Percentiles rank a stretch among this genome's conserved stretches.
phyloP scores from a whole-genome alignment of 768 basidiomycete genomes.

The Inosperma sp. region DNA sequence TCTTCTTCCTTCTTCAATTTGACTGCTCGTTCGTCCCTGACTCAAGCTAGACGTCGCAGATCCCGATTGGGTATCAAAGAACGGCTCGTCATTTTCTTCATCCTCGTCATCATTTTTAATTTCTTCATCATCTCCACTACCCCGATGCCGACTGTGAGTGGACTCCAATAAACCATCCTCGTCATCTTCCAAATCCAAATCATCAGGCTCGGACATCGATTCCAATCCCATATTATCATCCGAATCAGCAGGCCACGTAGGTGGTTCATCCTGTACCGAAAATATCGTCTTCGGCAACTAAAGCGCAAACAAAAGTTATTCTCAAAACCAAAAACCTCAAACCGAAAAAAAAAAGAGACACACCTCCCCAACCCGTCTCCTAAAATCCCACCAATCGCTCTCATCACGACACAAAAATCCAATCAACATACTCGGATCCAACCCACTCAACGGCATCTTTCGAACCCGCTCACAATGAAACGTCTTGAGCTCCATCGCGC shows the following conservation, averaged over 20 bases:
- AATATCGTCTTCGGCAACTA: conserved; percentile 71
- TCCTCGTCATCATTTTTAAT: conserved; percentile 15
- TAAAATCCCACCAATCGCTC: conserved; percentile 81
- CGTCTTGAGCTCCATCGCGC: conserved; percentile 66
- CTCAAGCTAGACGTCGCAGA: conserved; percentile 33
- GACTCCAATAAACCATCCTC: too few species aligned
- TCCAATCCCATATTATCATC: conserved; percentile 78
- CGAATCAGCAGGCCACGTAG: conserved; percentile 72
- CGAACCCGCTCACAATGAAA: conserved; percentile 97
- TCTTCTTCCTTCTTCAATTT: conserved; percentile 23
- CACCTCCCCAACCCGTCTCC: conserved; percentile 67
- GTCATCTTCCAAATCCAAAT: conserved; percentile 50
- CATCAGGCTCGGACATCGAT: conserved; percentile 77
- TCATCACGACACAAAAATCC: conserved; percentile 86
- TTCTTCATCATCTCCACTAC: conserved; percentile 18
- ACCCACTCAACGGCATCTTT: conserved; percentile 86
- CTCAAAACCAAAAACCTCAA: conserved; percentile 9
- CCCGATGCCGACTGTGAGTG: conserved; percentile 18
- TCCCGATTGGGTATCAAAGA: conserved; percentile 46
- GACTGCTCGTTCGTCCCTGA: conserved; percentile 25
- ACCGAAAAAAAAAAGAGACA: conserved; percentile 24
- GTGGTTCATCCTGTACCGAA: conserved; percentile 82
- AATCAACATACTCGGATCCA: conserved; percentile 97
- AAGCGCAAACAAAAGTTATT: conserved; percentile 9
- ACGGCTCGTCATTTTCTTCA: conserved; percentile 39